These are phyloP conservation scores for Hericium rajendrae DNA, from an alignment of 768 basidiomycete genomes.

Conservation along the genomic window DNA sequence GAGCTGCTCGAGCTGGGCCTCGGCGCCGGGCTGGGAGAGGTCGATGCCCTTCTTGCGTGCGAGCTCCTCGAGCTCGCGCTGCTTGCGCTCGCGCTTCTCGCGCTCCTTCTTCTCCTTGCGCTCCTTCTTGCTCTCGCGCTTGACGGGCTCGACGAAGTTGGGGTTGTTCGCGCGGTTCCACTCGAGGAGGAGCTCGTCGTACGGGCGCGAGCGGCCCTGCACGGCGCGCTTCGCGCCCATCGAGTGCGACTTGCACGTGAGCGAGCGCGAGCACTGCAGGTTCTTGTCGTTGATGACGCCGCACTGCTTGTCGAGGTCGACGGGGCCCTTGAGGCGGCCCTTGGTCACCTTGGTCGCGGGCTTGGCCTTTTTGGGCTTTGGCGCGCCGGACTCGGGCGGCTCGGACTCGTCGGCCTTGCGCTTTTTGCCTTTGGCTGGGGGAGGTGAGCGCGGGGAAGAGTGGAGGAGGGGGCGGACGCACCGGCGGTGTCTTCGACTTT, in stretches of 20 bases:
- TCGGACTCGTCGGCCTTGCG: conserved; percentile 70
- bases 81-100: conserved; percentile 79
- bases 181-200: conserved; percentile 82
- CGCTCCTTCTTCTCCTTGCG: conserved; percentile 76
- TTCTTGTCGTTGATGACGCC: conserved; percentile 96
- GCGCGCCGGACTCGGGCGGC: conserved; percentile 51
- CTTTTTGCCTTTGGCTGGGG: conserved; percentile 56
- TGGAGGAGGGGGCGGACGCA: neutral
- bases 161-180: conserved; percentile 88
- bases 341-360: conserved; percentile 63
- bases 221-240: conserved; percentile 96
- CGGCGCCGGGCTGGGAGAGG: conserved; percentile 32
- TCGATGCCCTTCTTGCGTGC: conserved; percentile 46
- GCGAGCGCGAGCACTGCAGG: conserved; percentile 84
- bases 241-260: conserved; percentile 96
- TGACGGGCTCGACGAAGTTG: conserved; percentile 81
- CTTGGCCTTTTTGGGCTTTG: conserved; percentile 72
- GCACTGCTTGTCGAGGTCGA: conserved; percentile 88
- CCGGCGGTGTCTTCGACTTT: conserved; percentile 37
- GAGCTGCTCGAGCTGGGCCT: conserved; percentile 19
- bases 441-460: conserved; percentile 2
- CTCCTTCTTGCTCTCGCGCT: conserved; percentile 78
- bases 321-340: conserved; percentile 73
- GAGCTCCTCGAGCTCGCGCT: conserved; percentile 59
- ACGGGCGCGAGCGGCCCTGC: conserved; percentile 69